Percentiles rank a stretch among this genome's conserved stretches.
Evolutionary conservation across 768 basidiomycete species (phyloP).

Genomic region (Glaciozyma antarctica): DNA sequence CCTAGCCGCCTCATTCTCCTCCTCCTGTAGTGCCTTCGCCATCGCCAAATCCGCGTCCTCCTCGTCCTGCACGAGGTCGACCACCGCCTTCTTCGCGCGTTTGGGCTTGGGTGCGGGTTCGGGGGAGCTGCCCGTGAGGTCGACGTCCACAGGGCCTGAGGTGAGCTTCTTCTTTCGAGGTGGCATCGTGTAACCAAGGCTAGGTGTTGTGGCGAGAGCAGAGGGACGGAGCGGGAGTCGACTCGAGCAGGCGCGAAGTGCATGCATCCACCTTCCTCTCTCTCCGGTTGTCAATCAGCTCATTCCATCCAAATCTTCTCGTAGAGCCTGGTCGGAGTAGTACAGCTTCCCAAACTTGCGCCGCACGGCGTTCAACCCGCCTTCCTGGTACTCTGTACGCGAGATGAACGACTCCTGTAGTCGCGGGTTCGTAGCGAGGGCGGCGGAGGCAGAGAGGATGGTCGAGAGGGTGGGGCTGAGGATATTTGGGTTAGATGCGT

Average conservation of each 20-base stretch:
- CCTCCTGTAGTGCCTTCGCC: background rate
- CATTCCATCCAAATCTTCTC: background rate
- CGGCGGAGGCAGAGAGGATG: slow-evolving; percentile 7
- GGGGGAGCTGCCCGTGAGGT: background rate
- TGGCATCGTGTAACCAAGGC: background rate
- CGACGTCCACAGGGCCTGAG: background rate
- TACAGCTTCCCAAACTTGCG: slow-evolving; percentile 50
- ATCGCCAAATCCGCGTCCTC: background rate
- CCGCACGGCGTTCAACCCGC: slow-evolving; percentile 63
- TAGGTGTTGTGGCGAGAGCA: background rate
- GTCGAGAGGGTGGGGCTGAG: slow-evolving; percentile 55
- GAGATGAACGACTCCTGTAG: slow-evolving; percentile 51
- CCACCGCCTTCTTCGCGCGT: background rate
- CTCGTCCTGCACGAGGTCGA: background rate
- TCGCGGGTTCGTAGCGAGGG: slow-evolving; percentile 44
- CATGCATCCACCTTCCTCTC: background rate
- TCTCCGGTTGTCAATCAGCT: background rate
- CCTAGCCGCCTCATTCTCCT: background rate
- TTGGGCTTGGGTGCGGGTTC: background rate
- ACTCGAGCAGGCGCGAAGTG: background rate
- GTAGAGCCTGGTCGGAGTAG: background rate
- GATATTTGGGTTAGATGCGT: too few relatives aligned
- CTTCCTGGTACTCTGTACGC: slow-evolving; percentile 73
- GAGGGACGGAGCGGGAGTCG: background rate
- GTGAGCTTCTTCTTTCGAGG: background rate